Conservation (phyloP, 768 basidiomycete genomes). For the Terana coerulea region DNA sequence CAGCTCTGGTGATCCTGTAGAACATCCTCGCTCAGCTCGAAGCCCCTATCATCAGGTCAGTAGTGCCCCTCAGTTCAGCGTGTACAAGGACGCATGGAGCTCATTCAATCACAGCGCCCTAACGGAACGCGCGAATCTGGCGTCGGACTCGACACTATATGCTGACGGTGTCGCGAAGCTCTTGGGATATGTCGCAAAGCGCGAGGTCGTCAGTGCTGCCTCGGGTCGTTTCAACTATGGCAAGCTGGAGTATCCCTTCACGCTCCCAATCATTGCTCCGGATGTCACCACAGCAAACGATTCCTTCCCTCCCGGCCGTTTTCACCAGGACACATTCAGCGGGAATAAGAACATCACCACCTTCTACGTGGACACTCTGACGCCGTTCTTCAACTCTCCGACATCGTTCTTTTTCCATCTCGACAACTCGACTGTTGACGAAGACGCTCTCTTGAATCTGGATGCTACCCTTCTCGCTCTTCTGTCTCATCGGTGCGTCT, state of each 20-base stretch:
- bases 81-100: not conserved
- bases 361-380: conserved; percentile 10
- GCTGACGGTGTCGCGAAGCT: not conserved
- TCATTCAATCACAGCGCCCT: conserved; percentile 1
- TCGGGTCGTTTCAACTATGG: conserved; percentile 10
- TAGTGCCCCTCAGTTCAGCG: not conserved
- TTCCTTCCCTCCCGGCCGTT: conserved; percentile 11
- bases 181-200: not conserved
- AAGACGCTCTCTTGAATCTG: conserved; percentile 9
- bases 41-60: conserved; percentile 12
- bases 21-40: conserved; percentile 13
- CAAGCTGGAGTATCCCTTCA: conserved; percentile 14
- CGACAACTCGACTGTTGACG: conserved; percentile 8
- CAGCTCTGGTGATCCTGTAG: not conserved
- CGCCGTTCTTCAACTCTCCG: conserved; percentile 3
- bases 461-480: conserved; percentile 11
- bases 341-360: conserved; percentile 4
- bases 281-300: not conserved
- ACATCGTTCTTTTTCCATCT: conserved; percentile 11
- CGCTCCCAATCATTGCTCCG: conserved; percentile 1
- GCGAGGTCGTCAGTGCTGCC: not conserved
- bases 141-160: conserved; percentile 5
- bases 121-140: conserved; percentile 12
- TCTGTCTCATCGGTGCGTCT: conserved; percentile 11
- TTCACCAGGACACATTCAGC: conserved; percentile 11